phyloP scores from a whole-genome alignment of 163 green algal genomes.

The Scenedesmus sp. region DNA sequence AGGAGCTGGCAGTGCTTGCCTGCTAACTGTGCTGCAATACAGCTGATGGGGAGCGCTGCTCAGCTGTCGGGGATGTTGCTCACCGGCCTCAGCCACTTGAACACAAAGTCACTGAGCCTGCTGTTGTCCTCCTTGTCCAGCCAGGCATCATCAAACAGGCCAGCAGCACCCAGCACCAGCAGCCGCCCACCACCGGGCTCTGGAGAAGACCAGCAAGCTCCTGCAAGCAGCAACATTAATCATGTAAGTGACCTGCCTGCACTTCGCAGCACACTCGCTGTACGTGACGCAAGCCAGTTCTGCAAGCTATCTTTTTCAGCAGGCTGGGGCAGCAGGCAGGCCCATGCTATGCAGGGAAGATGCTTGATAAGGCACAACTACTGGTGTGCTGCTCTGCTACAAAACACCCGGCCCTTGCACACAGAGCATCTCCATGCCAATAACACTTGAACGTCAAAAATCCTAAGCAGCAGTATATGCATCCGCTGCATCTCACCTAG shows the following conservation, averaged over 20 bases:
- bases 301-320: background rate
- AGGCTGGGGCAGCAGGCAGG: too few species aligned
- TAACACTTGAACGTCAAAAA: background rate
- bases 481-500: conserved; percentile 57
- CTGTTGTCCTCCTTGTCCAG: conserved; percentile 88
- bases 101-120: conserved; percentile 84
- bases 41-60: background rate
- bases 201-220: conserved; percentile 53
- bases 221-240: background rate
- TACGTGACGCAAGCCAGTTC: background rate
- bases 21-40: background rate
- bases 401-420: too few species aligned
- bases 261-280: background rate
- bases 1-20: background rate
- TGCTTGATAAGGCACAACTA: too few species aligned
- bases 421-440: background rate
- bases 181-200: conserved; percentile 75
- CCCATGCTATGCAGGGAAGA: too few species aligned
- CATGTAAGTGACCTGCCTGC: background rate
- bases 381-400: too few species aligned
- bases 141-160: conserved; percentile 88
- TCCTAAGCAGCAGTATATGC: background rate
- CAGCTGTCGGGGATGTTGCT: conserved; percentile 1
- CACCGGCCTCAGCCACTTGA: conserved; percentile 82
- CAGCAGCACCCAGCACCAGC: conserved; percentile 76